These are phyloP conservation scores for Lomentospora prolificans DNA, from an alignment of 2,329 filamentous ascomycete species.

Conservation along the genomic window DNA sequence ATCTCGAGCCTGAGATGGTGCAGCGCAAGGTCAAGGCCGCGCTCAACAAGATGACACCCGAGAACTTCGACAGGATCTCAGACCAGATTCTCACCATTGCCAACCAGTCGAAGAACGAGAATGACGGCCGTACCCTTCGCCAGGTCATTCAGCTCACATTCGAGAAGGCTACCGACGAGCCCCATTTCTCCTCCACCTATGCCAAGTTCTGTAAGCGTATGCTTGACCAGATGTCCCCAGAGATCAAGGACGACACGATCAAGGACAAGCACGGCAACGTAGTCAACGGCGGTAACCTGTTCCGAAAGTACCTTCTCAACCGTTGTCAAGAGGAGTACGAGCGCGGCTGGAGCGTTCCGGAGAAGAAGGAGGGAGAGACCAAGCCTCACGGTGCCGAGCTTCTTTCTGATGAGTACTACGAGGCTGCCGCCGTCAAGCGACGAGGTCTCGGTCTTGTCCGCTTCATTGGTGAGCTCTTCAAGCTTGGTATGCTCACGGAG, in stretches of 20 bases:
- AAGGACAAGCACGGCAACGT: slow-evolving; percentile 81
- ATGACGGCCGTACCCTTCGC: slow-evolving; percentile 84
- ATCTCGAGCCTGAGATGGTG: slow-evolving; percentile 83
- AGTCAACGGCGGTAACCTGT: slow-evolving; percentile 84
- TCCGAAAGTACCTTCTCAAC: slow-evolving; percentile 98
- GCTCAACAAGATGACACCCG: slow-evolving; percentile 99
- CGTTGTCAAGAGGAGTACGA: slow-evolving; percentile 98
- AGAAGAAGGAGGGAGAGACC: slow-evolving; percentile 22
- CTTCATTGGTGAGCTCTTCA: slow-evolving; percentile 99
- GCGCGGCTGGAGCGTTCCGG: slow-evolving; percentile 87
- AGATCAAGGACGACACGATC: slow-evolving; percentile 93
- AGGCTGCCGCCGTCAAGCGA: slow-evolving; percentile 87
- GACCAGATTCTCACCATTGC: slow-evolving; percentile 90
- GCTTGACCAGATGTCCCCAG: slow-evolving; percentile 88
- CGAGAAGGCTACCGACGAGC: slow-evolving; percentile 97
- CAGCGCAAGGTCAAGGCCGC: slow-evolving; percentile 98
- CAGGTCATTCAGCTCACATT: slow-evolving; percentile 99
- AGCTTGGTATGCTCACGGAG: slow-evolving; percentile 95
- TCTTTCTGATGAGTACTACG: slow-evolving; percentile 94
- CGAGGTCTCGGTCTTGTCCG: slow-evolving; percentile 95
- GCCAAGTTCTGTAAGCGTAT: slow-evolving; percentile 97
- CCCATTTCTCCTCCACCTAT: slow-evolving; percentile 98
- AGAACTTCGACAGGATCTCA: slow-evolving; percentile 95
- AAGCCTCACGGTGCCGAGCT: slow-evolving; percentile 61
- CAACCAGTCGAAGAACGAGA: slow-evolving; percentile 89